These are phyloP conservation scores for Zalaria sp. DNA, from an alignment of 2,329 filamentous ascomycete genomes.

Conservation along the genomic window DNA sequence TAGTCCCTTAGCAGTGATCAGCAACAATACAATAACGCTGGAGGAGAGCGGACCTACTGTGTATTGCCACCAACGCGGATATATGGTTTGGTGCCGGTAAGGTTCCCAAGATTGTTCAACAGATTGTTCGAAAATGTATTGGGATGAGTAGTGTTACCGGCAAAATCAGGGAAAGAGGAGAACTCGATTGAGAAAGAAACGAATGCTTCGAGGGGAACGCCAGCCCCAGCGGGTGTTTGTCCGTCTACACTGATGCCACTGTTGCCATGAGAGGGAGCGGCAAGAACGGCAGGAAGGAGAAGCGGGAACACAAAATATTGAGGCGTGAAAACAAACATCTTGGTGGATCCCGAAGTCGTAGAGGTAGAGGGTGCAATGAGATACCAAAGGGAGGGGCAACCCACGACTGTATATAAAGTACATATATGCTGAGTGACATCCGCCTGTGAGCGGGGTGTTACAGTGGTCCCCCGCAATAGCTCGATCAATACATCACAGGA, in stretches of 20 bases:
- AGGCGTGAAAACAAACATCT: too few species aligned
- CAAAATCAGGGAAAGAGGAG: conserved; percentile 38
- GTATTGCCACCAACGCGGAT: conserved; percentile 54
- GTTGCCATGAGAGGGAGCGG: too few species aligned
- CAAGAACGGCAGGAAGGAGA: too few species aligned
- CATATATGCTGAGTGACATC: neutral
- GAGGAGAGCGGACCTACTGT: conserved; percentile 23
- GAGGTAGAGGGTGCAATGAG: too few species aligned
- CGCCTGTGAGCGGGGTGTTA: neutral
- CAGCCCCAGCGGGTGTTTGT: conserved; percentile 10
- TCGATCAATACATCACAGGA: too few species aligned
- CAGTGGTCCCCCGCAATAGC: neutral
- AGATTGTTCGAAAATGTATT: conserved; percentile 49
- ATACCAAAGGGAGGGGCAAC: too few species aligned
- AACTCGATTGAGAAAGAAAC: conserved; percentile 40
- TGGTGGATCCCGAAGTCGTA: too few species aligned
- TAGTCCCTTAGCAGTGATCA: conserved; percentile 31
- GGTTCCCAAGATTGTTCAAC: conserved; percentile 39
- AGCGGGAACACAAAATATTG: too few species aligned
- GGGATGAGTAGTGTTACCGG: conserved; percentile 38
- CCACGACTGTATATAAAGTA: too few species aligned
- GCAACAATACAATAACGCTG: neutral
- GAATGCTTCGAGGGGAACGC: conserved; percentile 27
- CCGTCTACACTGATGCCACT: neutral
- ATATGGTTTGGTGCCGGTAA: conserved; percentile 43